Evolutionary conservation across 2,329 filamentous ascomycete genomes (phyloP), one percentile per base, ranked within the genome.

Genomic region (Niveomyces coronatus): DNA sequence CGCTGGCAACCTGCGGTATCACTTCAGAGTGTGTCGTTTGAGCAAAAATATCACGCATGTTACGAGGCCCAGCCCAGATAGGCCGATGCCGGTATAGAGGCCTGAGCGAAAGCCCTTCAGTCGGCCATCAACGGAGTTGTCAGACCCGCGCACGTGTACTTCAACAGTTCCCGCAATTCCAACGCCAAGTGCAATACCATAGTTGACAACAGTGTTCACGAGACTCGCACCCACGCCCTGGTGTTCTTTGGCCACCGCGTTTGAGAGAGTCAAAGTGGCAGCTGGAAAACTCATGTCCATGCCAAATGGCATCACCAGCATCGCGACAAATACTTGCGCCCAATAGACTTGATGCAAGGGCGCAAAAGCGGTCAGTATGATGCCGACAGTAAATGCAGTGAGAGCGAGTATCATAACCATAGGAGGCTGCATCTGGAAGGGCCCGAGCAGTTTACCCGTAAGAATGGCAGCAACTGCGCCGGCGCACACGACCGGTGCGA

Each of bases 261-360:
- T 70, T 20, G 68, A 73, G 8, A 83, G 59, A 20, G 82, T 66
- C 10, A 82, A 51, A 0, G 68, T 79, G 0, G 72, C 74, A 0
- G 76, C 71, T 0, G 79, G 78, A 47, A 79, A 79, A 3, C 65
- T 73, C 66, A 81, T 79, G 51, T 83, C 76, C 70, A 81, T 77
- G 3, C 76, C 75, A 47, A 70, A 77, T 0, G 74, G 69, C 55
- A 73, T 74, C 31, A 82, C 49, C 3, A 81, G 17, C 4, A 74
- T 61, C 3, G 64, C 64, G 9, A 78, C 64, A 49, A 84, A 83
- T 0, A 69, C 63, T 44, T 79, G 71, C 14, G 61, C 63, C 79
- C 79, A 84, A 56, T 82, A 84, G 1, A 59, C 67, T 51, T 81
- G 74, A 5, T 65, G 46, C 0, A 67, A 58, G 0, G 76, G 74